A percentile compares a stretch with the other conserved stretches of the same genome.
Conservation (phyloP, 2,329 filamentous ascomycete species). For the Phialophora macrospora region DNA sequence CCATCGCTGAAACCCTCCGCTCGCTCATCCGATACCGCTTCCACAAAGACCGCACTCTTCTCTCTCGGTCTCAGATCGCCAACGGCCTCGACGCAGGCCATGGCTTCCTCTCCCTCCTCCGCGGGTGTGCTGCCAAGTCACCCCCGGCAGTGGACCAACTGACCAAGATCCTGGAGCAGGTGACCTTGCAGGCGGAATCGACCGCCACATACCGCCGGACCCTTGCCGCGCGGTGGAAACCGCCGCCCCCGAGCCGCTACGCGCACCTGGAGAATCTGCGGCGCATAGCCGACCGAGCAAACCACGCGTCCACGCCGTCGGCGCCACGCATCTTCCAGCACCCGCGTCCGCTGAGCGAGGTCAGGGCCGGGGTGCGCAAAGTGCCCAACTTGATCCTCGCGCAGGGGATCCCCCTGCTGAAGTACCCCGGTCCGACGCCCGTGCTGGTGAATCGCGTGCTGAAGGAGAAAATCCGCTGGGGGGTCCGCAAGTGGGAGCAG, state of each 20-base stretch:
- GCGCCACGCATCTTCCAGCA: constrained; percentile 32
- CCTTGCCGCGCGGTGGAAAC: constrained; percentile 24
- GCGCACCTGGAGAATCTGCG: constrained; percentile 27
- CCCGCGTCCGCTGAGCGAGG: constrained; percentile 28
- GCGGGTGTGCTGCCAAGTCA: constrained; percentile 21
- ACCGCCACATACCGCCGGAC: constrained; percentile 10
- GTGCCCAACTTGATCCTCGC: constrained; percentile 51
- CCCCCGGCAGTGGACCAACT: constrained; percentile 22
- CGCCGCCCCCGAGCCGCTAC: constrained; percentile 13
- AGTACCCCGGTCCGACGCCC: constrained; percentile 53
- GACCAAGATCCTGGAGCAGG: constrained; percentile 23
- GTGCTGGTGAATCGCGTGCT: constrained; percentile 47
- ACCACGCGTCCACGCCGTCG: constrained; percentile 18
- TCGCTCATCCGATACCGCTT: constrained; percentile 47
- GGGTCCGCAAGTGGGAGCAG: constrained; percentile 45
- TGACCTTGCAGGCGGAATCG: constrained; percentile 18
- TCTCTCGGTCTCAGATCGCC: constrained; percentile 47
- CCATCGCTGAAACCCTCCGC: constrained; percentile 36
- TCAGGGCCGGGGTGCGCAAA: constrained; percentile 44
- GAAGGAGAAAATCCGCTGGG: constrained; percentile 44
- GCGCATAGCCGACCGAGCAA: constrained; percentile 16
- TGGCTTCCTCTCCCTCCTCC: constrained; percentile 41
- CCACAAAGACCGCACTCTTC: constrained; percentile 45
- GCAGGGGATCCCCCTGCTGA: constrained; percentile 48
- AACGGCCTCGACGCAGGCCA: constrained; percentile 51